Conservation (phyloP, 768 basidiomycete species). For the Stropharia rugosoannulata region DNA sequence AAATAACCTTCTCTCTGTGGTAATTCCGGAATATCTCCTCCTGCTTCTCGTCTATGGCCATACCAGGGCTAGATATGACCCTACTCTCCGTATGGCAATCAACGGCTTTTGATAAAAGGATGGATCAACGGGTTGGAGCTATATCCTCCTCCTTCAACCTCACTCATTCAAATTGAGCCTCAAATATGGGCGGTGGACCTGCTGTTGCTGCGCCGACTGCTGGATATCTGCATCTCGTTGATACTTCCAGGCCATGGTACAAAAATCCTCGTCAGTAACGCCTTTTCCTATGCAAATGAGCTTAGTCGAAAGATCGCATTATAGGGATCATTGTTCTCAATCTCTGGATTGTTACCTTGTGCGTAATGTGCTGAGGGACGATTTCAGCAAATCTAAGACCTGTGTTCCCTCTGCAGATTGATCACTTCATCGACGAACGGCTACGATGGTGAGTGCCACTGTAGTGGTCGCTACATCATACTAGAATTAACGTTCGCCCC, state of each 20-base stretch:
- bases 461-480: neutral
- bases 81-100: neutral
- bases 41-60: conserved; percentile 9
- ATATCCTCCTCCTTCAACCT: conserved; percentile 1
- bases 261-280: conserved; percentile 49
- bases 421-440: conserved; percentile 65
- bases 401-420: conserved; percentile 30
- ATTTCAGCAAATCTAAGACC: conserved; percentile 13
- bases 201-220: conserved; percentile 28
- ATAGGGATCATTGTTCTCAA: conserved; percentile 49
- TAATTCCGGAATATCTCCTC: conserved; percentile 15
- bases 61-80: neutral
- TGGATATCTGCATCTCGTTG: conserved; percentile 45
- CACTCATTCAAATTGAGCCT: neutral
- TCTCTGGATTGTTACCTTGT: conserved; percentile 58
- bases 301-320: neutral
- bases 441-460: conserved; percentile 47
- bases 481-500: neutral
- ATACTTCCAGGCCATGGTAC: conserved; percentile 54
- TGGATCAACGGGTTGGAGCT: neutral
- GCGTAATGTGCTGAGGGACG: conserved; percentile 14
- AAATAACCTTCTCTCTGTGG: conserved; percentile 1
- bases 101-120: conserved; percentile 6
- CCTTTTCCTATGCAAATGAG: neutral
- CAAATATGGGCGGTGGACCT: conserved; percentile 45